phyloP scores from a whole-genome alignment of 179 eudicot genomes.

The Corrigiola litoralis region DNA sequence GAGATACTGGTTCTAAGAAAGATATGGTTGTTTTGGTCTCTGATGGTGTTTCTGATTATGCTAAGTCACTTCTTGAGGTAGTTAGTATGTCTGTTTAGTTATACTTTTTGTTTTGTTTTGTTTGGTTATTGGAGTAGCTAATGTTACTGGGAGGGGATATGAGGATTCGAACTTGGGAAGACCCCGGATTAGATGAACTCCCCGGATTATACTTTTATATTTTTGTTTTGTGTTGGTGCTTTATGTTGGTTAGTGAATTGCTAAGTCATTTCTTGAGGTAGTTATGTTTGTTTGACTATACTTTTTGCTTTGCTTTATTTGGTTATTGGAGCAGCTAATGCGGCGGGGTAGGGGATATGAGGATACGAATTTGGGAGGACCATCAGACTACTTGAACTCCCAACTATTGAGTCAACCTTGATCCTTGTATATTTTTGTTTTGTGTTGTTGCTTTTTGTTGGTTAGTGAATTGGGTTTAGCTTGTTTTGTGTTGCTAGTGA shows the following conservation, averaged over 20 bases:
- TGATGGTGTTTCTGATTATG: slow-evolving; percentile 87
- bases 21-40: slow-evolving; percentile 95
- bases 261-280: slow-evolving; percentile 72
- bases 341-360: background rate
- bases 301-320: background rate
- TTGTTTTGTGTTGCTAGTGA: too few relatives aligned
- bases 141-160: background rate
- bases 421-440: too few relatives aligned
- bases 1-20: slow-evolving; percentile 65
- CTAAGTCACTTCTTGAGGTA: slow-evolving; percentile 73
- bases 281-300: background rate
- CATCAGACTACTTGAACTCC: too few relatives aligned
- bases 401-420: too few relatives aligned
- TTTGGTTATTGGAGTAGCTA: background rate
- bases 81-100: background rate
- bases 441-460: background rate
- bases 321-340: background rate
- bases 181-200: too few relatives aligned
- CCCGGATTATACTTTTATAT: too few relatives aligned
- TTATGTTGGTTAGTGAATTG: slow-evolving; percentile 13
- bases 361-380: background rate
- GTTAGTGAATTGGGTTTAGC: too few relatives aligned
- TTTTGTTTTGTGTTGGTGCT: too few relatives aligned
- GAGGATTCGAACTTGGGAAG: background rate
- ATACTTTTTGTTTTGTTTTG: background rate